Conservation (phyloP, 495 filamentous ascomycete species). For the Paragyromitra xinjiangensis region DNA sequence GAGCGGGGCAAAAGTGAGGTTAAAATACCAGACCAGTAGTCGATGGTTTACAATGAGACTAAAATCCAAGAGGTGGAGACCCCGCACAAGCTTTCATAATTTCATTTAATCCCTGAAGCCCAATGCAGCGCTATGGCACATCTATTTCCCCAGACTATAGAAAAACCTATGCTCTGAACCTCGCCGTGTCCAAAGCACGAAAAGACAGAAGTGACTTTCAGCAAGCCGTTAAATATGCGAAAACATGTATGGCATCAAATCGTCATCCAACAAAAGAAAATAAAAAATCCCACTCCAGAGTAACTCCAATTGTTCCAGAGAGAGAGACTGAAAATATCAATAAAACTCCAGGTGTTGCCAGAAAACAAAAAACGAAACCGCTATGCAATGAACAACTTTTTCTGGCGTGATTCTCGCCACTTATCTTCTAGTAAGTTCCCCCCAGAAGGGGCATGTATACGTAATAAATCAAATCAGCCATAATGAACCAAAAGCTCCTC, state of each 20-base stretch:
- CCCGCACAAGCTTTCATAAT: not conserved
- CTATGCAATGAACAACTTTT: constrained; percentile 49
- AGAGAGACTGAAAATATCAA: constrained; percentile 24
- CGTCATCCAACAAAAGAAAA: constrained; percentile 12
- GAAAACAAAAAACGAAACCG: constrained; percentile 18
- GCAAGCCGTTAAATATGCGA: constrained; percentile 8
- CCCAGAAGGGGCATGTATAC: constrained; percentile 9
- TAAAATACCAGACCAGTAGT: not conserved
- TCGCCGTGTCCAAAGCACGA: constrained; percentile 36
- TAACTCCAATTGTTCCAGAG: constrained; percentile 5
- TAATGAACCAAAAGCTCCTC: constrained; percentile 39
- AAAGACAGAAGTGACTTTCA: constrained; percentile 31
- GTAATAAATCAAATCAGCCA: constrained; percentile 33
- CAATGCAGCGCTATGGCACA: constrained; percentile 19
- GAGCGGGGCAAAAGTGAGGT: not conserved
- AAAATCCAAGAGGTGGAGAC: not conserved
- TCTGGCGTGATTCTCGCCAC: constrained; percentile 17
- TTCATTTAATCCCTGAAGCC: not conserved
- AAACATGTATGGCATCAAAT: constrained; percentile 8
- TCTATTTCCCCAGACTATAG: not conserved
- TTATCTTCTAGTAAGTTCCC: constrained; percentile 20
- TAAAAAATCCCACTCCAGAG: constrained; percentile 1
- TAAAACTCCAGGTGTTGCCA: constrained; percentile 6
- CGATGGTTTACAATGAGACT: not conserved
- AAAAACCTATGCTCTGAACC: constrained; percentile 35